Conservation (phyloP, 441 rosid species). For the Biscutella laevigata region DNA sequence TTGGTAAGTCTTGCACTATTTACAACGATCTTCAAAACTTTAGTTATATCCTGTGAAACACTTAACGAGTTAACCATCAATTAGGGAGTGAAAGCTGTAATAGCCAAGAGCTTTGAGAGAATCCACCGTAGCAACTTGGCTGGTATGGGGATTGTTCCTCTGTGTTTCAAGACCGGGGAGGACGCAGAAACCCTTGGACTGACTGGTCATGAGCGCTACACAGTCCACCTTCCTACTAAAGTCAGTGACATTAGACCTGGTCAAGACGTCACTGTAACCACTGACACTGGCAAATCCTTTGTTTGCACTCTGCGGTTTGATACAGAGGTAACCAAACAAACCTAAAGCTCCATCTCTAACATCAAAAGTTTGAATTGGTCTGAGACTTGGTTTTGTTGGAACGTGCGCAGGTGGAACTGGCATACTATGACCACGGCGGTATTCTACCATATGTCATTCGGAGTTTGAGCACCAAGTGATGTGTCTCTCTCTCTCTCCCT, state of each 20-base stretch:
- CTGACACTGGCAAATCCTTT: slow-evolving; percentile 44
- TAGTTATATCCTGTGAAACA: not conserved
- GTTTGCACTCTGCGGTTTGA: slow-evolving; percentile 41
- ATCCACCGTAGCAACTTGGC: slow-evolving; percentile 50
- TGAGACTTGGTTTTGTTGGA: not conserved
- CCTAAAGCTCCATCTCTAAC: too few relatives aligned
- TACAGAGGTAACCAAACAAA: slow-evolving; percentile 35
- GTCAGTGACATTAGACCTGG: slow-evolving; percentile 45
- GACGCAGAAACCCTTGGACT: slow-evolving; percentile 40
- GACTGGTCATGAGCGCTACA: slow-evolving; percentile 45
- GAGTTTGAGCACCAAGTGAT: slow-evolving; percentile 35
- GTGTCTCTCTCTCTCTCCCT: not conserved
- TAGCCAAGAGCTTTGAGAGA: slow-evolving; percentile 56
- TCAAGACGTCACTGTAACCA: slow-evolving; percentile 40
- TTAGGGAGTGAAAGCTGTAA: slow-evolving; percentile 55
- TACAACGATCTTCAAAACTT: too few relatives aligned
- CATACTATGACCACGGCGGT: slow-evolving; percentile 55
- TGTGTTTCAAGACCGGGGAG: slow-evolving; percentile 47
- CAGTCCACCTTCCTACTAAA: slow-evolving; percentile 42
- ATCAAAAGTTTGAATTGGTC: not conserved
- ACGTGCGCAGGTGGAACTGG: slow-evolving; percentile 39
- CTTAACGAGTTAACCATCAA: not conserved
- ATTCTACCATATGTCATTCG: slow-evolving; percentile 44
- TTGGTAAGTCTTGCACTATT: slow-evolving; percentile 27
- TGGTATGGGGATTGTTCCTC: slow-evolving; percentile 52